A percentile compares a stretch with the other conserved stretches of the same genome.
Evolutionary conservation across 2,329 filamentous ascomycete species (phyloP).

Genomic region (Claviceps sp.): DNA sequence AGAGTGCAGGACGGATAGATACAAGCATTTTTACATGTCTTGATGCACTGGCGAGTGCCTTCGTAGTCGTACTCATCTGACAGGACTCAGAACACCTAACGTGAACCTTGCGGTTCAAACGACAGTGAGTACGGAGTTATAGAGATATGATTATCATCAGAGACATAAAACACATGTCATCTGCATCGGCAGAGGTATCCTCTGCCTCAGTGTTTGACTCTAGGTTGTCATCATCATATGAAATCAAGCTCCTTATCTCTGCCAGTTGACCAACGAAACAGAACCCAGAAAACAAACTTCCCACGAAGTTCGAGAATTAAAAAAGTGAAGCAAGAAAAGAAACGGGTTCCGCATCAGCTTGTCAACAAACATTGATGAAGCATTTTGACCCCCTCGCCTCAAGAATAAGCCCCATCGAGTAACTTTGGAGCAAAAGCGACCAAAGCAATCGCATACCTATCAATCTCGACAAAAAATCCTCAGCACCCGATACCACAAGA

Average conservation of each 20-base stretch:
- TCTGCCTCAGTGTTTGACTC: conserved; percentile 93
- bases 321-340: conserved; percentile 8
- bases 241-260: conserved; percentile 34
- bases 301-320: conserved; percentile 26
- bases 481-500: conserved; percentile 31
- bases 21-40: too few relatives aligned
- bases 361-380: conserved; percentile 5
- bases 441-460: conserved; percentile 97
- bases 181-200: conserved; percentile 18
- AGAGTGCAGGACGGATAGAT: too few relatives aligned
- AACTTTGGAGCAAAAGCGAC: conserved; percentile 43
- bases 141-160: conserved; percentile 10
- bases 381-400: conserved; percentile 68
- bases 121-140: neutral
- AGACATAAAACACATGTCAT: conserved; percentile 16
- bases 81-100: too few relatives aligned
- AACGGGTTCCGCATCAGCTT: conserved; percentile 9
- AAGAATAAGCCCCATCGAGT: conserved; percentile 99
- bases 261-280: conserved; percentile 5
- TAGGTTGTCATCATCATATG: conserved; percentile 77
- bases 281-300: conserved; percentile 23
- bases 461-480: conserved; percentile 76
- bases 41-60: too few relatives aligned
- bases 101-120: neutral
- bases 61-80: too few relatives aligned